These are phyloP conservation scores for Canavalia ensiformis DNA, from an alignment of 306 rosid species.

Conservation along the genomic window DNA sequence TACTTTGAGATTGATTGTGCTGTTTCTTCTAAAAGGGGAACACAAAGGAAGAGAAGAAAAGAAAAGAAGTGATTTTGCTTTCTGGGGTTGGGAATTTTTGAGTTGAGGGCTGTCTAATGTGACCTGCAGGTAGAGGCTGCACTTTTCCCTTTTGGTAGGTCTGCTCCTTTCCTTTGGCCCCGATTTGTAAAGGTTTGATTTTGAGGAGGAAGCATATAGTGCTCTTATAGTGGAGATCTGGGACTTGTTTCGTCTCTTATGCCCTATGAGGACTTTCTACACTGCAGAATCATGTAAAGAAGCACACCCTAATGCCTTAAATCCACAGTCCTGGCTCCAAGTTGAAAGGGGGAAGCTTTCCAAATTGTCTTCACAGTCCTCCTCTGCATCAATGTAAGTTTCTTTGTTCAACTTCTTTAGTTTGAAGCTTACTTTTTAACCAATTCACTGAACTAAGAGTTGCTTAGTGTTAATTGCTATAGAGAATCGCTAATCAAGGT, in stretches of 20 bases:
- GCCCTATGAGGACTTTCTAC: slow-evolving; percentile 90
- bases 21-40: slow-evolving; percentile 25
- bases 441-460: slow-evolving; percentile 46
- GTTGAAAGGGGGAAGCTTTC: slow-evolving; percentile 93
- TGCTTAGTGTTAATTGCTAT: slow-evolving; percentile 43
- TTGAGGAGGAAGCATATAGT: slow-evolving; percentile 56
- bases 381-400: slow-evolving; percentile 85
- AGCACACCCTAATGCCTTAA: slow-evolving; percentile 72
- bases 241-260: slow-evolving; percentile 71
- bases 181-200: slow-evolving; percentile 49
- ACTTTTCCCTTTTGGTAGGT: slow-evolving; percentile 35
- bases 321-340: slow-evolving; percentile 96
- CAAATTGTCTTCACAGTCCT: slow-evolving; percentile 67
- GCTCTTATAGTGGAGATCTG: slow-evolving; percentile 83
- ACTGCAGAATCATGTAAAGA: slow-evolving; percentile 84
- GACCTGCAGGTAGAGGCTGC: slow-evolving; percentile 46
- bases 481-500: slow-evolving; percentile 95
- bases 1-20: slow-evolving; percentile 26
- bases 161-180: slow-evolving; percentile 28
- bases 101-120: slow-evolving; percentile 50
- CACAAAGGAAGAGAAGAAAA: not conserved
- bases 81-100: slow-evolving; percentile 47
- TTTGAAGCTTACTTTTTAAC: not conserved
- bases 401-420: slow-evolving; percentile 5
- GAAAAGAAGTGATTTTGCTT: slow-evolving; percentile 40